Evolutionary conservation across 2,329 filamentous ascomycete genomes (phyloP), one percentile per base, ranked within the genome.

Genomic region (Tolypocladium ovalisporum): DNA sequence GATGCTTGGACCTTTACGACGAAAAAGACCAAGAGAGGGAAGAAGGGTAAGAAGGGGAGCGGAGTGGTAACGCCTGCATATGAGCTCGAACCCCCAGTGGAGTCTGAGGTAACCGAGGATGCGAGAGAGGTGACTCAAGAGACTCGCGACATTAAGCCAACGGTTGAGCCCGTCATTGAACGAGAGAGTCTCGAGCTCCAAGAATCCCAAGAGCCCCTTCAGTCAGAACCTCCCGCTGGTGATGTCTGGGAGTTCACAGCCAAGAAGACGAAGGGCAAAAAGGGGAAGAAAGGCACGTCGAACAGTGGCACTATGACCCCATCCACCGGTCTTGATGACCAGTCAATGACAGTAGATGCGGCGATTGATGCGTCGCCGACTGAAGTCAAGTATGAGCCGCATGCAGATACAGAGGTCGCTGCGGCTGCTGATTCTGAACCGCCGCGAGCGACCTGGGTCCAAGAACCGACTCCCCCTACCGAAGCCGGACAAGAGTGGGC

Each of bases 191-290:
- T 42, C 12, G 17, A 54, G 27, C 39, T 32, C 7, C 2, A 42
- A 19, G 44, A 55, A 62, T 68, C 47, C 10, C 47, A 52, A 13
- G 29, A 52, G 2, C 12, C 15, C 32, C 10, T 7, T 15, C 47
- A 3, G 19, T 17, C 17, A 34, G 47, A 47, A 39, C 49, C 27
- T 12, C 59, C 24, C 8, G 56, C 55, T 47, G 58, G 62, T 24
- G 62, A 63, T 37, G 65, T 66, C 32, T 66, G 63, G 60, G 69
- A 70, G 9, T 61, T 68, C 40, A 69, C 74, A 54, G 65, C 66
- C 57, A 76, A 73, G 60, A 76, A 73, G 60, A 80, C n/a, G n/a
- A n/a, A 78, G 61, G 74, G 68, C 57, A 71, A 71, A 64, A 72
- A 71, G 66, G 72, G 63, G 68, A 74, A 70, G 62, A 65, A 69